Conservation (phyloP, 106 monocot genomes). For the Dendrobium nobile region DNA sequence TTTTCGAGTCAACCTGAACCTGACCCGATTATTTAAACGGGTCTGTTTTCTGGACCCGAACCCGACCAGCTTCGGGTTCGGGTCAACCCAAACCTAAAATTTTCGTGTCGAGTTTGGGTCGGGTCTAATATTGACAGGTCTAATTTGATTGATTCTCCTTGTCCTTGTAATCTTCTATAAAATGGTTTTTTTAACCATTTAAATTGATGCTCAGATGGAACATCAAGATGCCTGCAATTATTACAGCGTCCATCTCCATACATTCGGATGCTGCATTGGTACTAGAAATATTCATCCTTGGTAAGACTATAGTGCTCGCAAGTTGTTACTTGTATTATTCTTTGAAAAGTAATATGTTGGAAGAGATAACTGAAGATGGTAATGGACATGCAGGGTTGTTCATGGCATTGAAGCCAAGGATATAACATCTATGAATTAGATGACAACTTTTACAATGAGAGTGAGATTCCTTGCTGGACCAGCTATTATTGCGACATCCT, state of each 20-base stretch:
- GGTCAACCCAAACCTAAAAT: too few relatives aligned
- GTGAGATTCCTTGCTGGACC: slow-evolving; percentile 51
- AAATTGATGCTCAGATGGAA: too few relatives aligned
- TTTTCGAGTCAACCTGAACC: too few relatives aligned
- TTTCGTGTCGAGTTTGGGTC: too few relatives aligned
- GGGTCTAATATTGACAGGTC: too few relatives aligned
- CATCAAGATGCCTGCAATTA: slow-evolving; percentile 1
- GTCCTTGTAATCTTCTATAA: not conserved
- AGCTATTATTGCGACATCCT: slow-evolving; percentile 52
- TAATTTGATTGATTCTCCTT: not conserved
- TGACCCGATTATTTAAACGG: too few relatives aligned
- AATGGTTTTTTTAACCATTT: slow-evolving; percentile 20
- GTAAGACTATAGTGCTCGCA: slow-evolving; percentile 10
- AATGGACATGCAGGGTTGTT: slow-evolving; percentile 15
- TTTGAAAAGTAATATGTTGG: not conserved
- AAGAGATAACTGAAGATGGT: not conserved
- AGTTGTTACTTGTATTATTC: not conserved
- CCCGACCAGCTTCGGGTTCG: too few relatives aligned
- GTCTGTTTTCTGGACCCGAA: too few relatives aligned
- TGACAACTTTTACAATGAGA: slow-evolving; percentile 51
- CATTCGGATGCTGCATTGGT: slow-evolving; percentile 56
- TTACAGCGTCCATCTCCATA: slow-evolving; percentile 51
- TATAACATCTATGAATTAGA: slow-evolving; percentile 56
- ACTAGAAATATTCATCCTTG: slow-evolving; percentile 68
- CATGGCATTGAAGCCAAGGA: slow-evolving; percentile 68